Percentiles rank a stretch among this genome's conserved stretches.
Evolutionary conservation across 2,329 filamentous ascomycete genomes (phyloP).

Genomic region (Aspergillus costaricaensis): DNA sequence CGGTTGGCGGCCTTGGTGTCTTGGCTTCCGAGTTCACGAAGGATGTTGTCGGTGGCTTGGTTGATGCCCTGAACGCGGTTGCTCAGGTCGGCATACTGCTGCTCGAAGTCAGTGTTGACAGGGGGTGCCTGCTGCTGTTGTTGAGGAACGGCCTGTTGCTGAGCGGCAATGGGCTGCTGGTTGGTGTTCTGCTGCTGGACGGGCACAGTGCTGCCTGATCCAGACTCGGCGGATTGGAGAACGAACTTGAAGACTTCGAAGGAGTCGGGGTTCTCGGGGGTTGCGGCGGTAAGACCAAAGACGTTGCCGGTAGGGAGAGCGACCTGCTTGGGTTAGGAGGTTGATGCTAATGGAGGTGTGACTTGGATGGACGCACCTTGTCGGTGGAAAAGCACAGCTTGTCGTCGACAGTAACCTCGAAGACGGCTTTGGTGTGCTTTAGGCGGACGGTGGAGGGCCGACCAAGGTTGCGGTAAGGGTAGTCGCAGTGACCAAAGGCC

Average conservation of each 20-base stretch:
- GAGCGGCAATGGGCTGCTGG: slow-evolving; percentile 27
- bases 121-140: slow-evolving; percentile 26
- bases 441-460: slow-evolving; percentile 78
- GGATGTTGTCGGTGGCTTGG: slow-evolving; percentile 59
- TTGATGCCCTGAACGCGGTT: slow-evolving; percentile 70
- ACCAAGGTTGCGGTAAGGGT: slow-evolving; percentile 88
- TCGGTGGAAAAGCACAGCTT: slow-evolving; percentile 78
- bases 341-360: background rate
- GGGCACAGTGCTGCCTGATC: slow-evolving; percentile 20
- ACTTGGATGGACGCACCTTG: slow-evolving; percentile 47
- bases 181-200: slow-evolving; percentile 19
- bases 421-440: slow-evolving; percentile 63
- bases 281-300: slow-evolving; percentile 85
- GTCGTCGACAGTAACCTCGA: slow-evolving; percentile 81
- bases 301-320: slow-evolving; percentile 76
- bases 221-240: slow-evolving; percentile 56
- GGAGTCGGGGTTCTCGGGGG: slow-evolving; percentile 87
- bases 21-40: slow-evolving; percentile 56
- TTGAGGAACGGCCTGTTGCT: slow-evolving; percentile 22
- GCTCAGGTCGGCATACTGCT: slow-evolving; percentile 81
- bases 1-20: slow-evolving; percentile 54
- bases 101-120: slow-evolving; percentile 39
- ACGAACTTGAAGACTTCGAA: slow-evolving; percentile 91
- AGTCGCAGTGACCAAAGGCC: slow-evolving; percentile 90
- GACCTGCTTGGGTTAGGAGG: slow-evolving; percentile 52